Conservation (phyloP, 495 filamentous ascomycete species). For the Letharia columbiana region DNA sequence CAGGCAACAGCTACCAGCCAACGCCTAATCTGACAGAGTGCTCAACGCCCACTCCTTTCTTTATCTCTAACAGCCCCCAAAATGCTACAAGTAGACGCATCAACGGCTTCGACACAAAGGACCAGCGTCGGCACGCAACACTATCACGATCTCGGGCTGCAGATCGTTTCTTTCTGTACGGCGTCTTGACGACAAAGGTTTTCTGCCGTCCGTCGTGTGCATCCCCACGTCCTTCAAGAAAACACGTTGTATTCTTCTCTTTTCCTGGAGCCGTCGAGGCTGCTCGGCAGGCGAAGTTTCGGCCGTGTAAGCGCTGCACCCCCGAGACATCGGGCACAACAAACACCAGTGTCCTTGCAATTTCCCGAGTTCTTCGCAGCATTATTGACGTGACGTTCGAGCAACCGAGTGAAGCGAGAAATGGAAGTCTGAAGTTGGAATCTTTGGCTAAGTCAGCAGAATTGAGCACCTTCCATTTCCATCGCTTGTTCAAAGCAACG, state of each 20-base stretch:
- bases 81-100: no score
- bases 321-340: constrained; percentile 37
- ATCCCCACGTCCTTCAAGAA: constrained; percentile 51
- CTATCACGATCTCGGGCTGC: constrained; percentile 42
- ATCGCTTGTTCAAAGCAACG: constrained; percentile 52
- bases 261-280: constrained; percentile 35
- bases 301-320: constrained; percentile 57
- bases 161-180: constrained; percentile 50
- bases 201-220: constrained; percentile 57
- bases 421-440: constrained; percentile 36
- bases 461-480: constrained; percentile 54
- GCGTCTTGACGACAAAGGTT: constrained; percentile 52
- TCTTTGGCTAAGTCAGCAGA: constrained; percentile 46
- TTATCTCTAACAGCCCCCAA: background rate
- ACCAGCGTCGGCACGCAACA: constrained; percentile 48
- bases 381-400: constrained; percentile 36
- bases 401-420: constrained; percentile 27
- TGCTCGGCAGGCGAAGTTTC: constrained; percentile 49
- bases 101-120: constrained; percentile 10
- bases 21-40: constrained; percentile 2
- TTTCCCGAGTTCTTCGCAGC: constrained; percentile 30
- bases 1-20: background rate
- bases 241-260: constrained; percentile 52
- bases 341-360: constrained; percentile 36
- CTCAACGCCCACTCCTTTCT: background rate